A percentile compares a stretch with the other conserved stretches of the same genome.
Conservation (phyloP, 2,329 filamentous ascomycete genomes). For the Aureobasidium sp. region DNA sequence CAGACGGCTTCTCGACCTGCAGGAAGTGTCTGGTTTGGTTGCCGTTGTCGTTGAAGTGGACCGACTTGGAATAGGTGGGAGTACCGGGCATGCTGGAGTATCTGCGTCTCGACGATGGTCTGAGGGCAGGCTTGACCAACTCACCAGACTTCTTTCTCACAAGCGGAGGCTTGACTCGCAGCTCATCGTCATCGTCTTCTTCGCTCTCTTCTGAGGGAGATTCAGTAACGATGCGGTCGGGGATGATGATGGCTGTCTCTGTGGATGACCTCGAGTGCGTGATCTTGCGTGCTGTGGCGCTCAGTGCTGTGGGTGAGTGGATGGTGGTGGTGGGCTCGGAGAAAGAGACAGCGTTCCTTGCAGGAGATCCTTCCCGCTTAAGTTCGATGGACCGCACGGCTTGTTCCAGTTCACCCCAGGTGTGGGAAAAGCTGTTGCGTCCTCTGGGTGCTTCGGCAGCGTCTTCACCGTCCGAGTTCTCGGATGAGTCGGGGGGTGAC, state of each 20-base stretch:
- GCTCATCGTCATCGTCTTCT: slow-evolving; percentile 46
- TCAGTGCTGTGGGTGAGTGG: slow-evolving; percentile 38
- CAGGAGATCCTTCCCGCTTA: slow-evolving; percentile 53
- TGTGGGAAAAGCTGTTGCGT: slow-evolving; percentile 35
- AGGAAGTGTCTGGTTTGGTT: slow-evolving; percentile 96
- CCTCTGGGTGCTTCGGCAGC: slow-evolving; percentile 31
- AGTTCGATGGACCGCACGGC: slow-evolving; percentile 75
- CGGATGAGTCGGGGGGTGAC: slow-evolving; percentile 80
- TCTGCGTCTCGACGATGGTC: slow-evolving; percentile 68
- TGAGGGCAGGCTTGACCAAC: slow-evolving; percentile 83
- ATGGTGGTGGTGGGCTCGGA: slow-evolving; percentile 31
- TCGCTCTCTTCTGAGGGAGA: slow-evolving; percentile 42
- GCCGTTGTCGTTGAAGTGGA: slow-evolving; percentile 96
- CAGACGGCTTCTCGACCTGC: slow-evolving; percentile 88
- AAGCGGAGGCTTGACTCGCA: slow-evolving; percentile 67
- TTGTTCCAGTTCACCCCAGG: slow-evolving; percentile 64
- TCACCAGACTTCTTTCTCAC: slow-evolving; percentile 98
- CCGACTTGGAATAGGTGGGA: slow-evolving; percentile 88
- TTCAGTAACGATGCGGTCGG: slow-evolving; percentile 38
- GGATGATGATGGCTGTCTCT: slow-evolving; percentile 47
- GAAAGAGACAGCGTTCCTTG: slow-evolving; percentile 25
- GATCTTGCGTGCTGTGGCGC: slow-evolving; percentile 52
- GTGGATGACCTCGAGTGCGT: slow-evolving; percentile 55
- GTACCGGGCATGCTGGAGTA: slow-evolving; percentile 97
- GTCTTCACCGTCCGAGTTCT: slow-evolving; percentile 80